These are phyloP conservation scores for Houttuynia cordata DNA, from an alignment of 164 flowering plant genomes.

Conservation along the genomic window DNA sequence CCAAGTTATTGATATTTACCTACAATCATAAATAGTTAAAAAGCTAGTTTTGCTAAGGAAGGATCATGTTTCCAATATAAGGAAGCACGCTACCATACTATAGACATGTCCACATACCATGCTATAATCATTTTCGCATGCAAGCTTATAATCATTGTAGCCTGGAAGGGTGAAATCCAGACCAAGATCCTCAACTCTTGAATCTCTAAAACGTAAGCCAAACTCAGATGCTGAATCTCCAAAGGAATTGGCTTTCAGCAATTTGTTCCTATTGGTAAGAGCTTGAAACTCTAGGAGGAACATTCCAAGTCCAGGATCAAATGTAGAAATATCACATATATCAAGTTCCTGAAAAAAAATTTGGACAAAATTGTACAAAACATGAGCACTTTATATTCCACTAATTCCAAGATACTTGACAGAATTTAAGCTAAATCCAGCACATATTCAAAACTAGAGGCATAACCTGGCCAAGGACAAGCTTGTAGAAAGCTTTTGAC, in stretches of 20 bases:
- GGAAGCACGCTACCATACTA: neutral
- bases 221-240: constrained; percentile 9
- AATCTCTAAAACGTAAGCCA: constrained; percentile 29
- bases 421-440: neutral
- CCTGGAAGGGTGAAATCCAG: constrained; percentile 95
- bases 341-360: constrained; percentile 50
- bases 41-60: neutral
- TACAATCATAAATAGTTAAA: constrained; percentile 10
- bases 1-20: constrained; percentile 67
- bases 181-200: constrained; percentile 75
- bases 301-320: constrained; percentile 82
- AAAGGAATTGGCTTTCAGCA: constrained; percentile 13
- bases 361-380: neutral
- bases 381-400: neutral
- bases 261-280: constrained; percentile 36
- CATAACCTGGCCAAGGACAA: constrained; percentile 70
- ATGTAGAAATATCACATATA: constrained; percentile 56
- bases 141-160: constrained; percentile 59
- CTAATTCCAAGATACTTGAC: too few relatives aligned
- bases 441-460: neutral
- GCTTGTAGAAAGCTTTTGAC: constrained; percentile 76
- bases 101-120: constrained; percentile 27
- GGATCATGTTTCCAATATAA: neutral
- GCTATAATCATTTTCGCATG: constrained; percentile 21
- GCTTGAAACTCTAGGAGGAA: constrained; percentile 78